phyloP scores from a whole-genome alignment of 2,329 filamentous ascomycete genomes.

The Fusarium denticulatum region DNA sequence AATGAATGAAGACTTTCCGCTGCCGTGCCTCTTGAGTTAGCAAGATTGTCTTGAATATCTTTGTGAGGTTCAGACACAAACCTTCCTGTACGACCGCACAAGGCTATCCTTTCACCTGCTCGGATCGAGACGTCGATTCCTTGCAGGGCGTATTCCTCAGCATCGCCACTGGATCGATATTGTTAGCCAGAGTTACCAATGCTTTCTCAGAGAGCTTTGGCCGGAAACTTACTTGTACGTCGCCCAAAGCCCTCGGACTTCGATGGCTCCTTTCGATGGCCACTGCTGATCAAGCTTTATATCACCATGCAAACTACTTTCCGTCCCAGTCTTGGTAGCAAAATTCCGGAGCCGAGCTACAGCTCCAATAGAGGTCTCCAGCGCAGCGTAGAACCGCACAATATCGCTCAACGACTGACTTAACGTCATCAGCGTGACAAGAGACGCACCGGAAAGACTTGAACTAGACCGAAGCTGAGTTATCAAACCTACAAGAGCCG shows the following conservation, averaged over 20 bases:
- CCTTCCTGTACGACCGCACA: background rate
- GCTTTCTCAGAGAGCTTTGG: no score
- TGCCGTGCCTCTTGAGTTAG: fast-evolving
- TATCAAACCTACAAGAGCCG: background rate
- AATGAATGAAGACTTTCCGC: background rate
- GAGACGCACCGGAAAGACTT: background rate
- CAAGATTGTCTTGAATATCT: fast-evolving
- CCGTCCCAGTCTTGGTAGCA: background rate
- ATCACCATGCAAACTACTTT: background rate
- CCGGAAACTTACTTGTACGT: background rate
- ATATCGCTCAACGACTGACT: background rate
- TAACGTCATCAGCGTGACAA: background rate
- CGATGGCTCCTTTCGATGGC: background rate
- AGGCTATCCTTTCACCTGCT: background rate
- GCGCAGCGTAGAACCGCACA: background rate
- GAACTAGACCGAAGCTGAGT: background rate
- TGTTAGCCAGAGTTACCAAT: background rate
- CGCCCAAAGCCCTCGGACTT: background rate
- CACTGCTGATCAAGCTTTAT: background rate
- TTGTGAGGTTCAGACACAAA: background rate
- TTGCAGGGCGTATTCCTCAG: background rate
- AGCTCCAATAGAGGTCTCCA: background rate
- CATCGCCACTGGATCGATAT: fast-evolving
- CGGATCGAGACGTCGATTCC: background rate
- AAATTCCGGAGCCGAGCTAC: background rate